Conservation (phyloP, 257 asterid species). For the Primulina huaijiensis region DNA sequence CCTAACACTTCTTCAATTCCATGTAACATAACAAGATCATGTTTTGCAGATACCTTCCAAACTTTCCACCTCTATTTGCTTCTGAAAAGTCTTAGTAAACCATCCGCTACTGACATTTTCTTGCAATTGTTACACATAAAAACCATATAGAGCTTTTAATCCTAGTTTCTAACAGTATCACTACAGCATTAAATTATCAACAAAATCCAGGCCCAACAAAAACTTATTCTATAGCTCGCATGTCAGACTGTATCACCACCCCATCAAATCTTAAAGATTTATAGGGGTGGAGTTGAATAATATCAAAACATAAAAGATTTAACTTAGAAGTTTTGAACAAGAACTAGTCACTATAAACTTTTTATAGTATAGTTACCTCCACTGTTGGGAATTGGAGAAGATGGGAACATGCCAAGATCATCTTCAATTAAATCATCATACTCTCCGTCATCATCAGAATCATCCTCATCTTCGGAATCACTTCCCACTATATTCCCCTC, state of each 20-base stretch:
- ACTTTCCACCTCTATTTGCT: background rate
- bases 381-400: constrained; percentile 53
- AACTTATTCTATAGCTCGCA: background rate
- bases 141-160: too few relatives aligned
- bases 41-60: background rate
- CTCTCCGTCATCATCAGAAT: constrained; percentile 49
- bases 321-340: background rate
- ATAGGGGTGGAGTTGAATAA: too few relatives aligned
- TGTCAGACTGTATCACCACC: background rate
- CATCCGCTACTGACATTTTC: constrained; percentile 13
- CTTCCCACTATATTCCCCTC: constrained; percentile 36
- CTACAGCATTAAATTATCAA: background rate
- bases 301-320: background rate
- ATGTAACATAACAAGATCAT: background rate
- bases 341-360: background rate
- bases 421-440: constrained; percentile 53
- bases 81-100: background rate
- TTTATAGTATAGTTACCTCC: constrained; percentile 56
- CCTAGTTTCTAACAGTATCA: too few relatives aligned
- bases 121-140: background rate
- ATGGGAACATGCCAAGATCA: constrained; percentile 44
- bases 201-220: background rate
- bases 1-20: background rate
- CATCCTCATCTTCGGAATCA: constrained; percentile 50
- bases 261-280: too few relatives aligned